Conservation (phyloP, 495 filamentous ascomycete genomes). For the Penicillium subrubescens region DNA sequence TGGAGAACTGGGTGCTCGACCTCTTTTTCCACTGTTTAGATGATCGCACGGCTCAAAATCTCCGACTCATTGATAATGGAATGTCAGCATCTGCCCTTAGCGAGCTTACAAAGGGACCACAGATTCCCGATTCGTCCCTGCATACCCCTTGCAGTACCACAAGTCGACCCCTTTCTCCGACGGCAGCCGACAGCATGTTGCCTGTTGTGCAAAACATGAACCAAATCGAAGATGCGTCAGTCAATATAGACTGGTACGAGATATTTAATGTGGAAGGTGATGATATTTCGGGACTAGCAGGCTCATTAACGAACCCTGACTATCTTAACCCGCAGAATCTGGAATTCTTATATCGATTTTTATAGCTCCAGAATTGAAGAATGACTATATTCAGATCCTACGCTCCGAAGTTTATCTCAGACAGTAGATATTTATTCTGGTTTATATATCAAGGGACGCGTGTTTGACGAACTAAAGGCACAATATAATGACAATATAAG, state of each 20-base stretch:
- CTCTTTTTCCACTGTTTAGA: conserved; percentile 50
- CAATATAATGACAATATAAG: too few relatives aligned
- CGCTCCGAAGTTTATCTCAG: neutral
- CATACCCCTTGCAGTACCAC: neutral
- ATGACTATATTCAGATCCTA: neutral
- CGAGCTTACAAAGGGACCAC: conserved; percentile 1
- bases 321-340: conserved; percentile 43
- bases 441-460: neutral
- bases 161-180: neutral
- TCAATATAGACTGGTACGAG: conserved; percentile 42
- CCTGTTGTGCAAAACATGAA: neutral
- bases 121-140: neutral
- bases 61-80: conserved; percentile 30
- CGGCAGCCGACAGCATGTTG: neutral
- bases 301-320: conserved; percentile 33
- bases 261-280: conserved; percentile 42
- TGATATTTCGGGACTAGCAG: conserved; percentile 35
- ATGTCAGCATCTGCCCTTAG: conserved; percentile 2
- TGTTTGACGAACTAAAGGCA: neutral
- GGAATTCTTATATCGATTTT: conserved; percentile 44
- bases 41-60: conserved; percentile 43
- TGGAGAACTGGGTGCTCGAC: conserved; percentile 50
- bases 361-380: conserved; percentile 19
- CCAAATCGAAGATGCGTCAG: conserved; percentile 15
- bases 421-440: neutral